Evolutionary conservation across 306 rosid species (phyloP), one percentile per base, ranked within the genome.

Genomic region (Rosa rugosa): DNA sequence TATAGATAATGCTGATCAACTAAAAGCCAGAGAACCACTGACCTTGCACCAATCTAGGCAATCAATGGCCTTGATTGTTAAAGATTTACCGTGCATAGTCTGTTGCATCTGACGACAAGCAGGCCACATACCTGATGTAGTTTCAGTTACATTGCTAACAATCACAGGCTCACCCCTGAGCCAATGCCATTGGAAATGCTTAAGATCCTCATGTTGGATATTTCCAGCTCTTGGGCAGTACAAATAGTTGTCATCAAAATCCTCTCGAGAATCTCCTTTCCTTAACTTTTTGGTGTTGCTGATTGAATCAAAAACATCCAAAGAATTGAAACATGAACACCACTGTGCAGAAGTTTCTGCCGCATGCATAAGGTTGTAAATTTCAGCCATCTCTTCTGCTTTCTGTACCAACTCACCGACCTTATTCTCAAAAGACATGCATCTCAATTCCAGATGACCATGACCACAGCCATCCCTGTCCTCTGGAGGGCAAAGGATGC

Each of bases 11-110:
- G 6, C 9, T 31, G 42, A 13, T 31, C 25, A 75, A 75, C 13
- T 40, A 25, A 73, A 74, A 34, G 68, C 13, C 77, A 57, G 34
- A 65, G 22, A 46, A 67, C 18, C 76, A 84, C 92, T 75, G 54
- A 90, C 98, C 94, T 90, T 88, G 41, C 94, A 89, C 90, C 90
- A 91, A 81, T 90, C 92, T 82, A 90, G 83, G 83, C 98, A 94
- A 76, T 90, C 97, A 86, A 93, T 75, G 71, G 90, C 92, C 81
- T 80, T 88, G 62, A 90, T 93, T 23, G 77, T 85, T 84, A 88
- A 76, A 72, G 84, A 86, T 63, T 22, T 53, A 12, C 40, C 49
- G 69, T 69, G 89, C 64, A 56, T 80, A 17, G 75, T 34, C 6
- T 84, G 81, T 10, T 72, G 53, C 71, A 84, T 77, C 69, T 89